These are phyloP conservation scores for Lippia alba DNA, from an alignment of 305 asterid species.

Conservation along the genomic window DNA sequence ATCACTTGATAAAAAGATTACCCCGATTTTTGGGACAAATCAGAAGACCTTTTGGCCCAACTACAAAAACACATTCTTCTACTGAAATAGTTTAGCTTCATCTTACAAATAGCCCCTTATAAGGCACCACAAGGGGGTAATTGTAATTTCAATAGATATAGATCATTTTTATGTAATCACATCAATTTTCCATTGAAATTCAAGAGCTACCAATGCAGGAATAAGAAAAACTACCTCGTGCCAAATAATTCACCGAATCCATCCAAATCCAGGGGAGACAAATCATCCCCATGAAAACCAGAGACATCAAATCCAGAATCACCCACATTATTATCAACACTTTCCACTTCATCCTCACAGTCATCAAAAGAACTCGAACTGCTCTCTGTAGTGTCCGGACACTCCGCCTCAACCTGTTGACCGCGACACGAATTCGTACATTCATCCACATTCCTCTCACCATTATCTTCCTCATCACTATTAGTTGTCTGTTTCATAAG, in stretches of 20 bases:
- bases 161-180: too few relatives aligned
- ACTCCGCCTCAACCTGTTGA: slow-evolving; percentile 43
- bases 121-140: too few relatives aligned
- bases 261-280: slow-evolving; percentile 36
- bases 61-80: neutral
- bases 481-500: slow-evolving; percentile 44
- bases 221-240: slow-evolving; percentile 43
- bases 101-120: neutral
- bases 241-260: slow-evolving; percentile 37
- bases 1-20: neutral
- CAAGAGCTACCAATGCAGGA: neutral
- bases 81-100: neutral
- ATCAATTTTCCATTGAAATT: neutral
- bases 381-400: slow-evolving; percentile 58
- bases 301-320: slow-evolving; percentile 53
- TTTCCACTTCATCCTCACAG: slow-evolving; percentile 46
- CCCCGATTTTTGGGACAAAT: neutral
- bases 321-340: slow-evolving; percentile 34
- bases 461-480: slow-evolving; percentile 34
- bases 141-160: too few relatives aligned
- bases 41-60: neutral
- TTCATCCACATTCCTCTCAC: slow-evolving; percentile 39
- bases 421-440: slow-evolving; percentile 33
- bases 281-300: slow-evolving; percentile 39
- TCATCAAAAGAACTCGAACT: slow-evolving; percentile 72